Base-by-base conservation (phyloP, 2,329 filamentous ascomycete species). In the Pseudogymnoascus sp. region DNA sequence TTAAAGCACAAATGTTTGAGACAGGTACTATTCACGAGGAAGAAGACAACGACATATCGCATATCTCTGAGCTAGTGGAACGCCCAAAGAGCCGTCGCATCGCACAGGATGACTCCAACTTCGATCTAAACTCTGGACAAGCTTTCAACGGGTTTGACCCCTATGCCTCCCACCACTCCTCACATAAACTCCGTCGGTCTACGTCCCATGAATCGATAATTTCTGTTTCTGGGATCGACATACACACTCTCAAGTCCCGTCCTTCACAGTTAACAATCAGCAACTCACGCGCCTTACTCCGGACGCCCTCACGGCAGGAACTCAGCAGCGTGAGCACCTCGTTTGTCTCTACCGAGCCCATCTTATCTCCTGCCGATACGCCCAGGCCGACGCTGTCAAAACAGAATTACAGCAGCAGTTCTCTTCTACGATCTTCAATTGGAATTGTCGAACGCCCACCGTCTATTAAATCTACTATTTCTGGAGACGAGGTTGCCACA, bases 201-300 rank as follows among this genome's bases (percentile, higher is more conserved):
- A 73, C 86, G 1, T 96, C 93, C 1, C 91, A 96, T 69, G 93
- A 97, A 73, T 96, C 91, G 16, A 87, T 97, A 66, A 83, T 97
- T 68, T 97, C 93, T 0, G 83, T 96, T 1, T 85, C 87, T 0
- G 92, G 91, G 1, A 87, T 96, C 73, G 93, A 97, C 72, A 96
- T 96, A 60, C 92, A 96, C 73, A 92, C 89, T 0, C 80, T 96
- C 4, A 87, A 88, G 70, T 81, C 83, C 1, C 84, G 89, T 3
- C 90, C 91, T 0, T 90, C 89, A 36, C 90, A 96, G 70, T 82
- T 95, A 64, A 84, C 87, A 16, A 78, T 73, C 34, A 78, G 66
- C 70, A 81, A 61, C 78, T 79, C 34, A 76, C 83, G 23, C 84
- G 81, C 64, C 79, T 79, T 64, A 78, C 79, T 73, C 62, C 73